phyloP scores from a whole-genome alignment of 2,329 filamentous ascomycete species.

The Paradendryphiella salina region DNA sequence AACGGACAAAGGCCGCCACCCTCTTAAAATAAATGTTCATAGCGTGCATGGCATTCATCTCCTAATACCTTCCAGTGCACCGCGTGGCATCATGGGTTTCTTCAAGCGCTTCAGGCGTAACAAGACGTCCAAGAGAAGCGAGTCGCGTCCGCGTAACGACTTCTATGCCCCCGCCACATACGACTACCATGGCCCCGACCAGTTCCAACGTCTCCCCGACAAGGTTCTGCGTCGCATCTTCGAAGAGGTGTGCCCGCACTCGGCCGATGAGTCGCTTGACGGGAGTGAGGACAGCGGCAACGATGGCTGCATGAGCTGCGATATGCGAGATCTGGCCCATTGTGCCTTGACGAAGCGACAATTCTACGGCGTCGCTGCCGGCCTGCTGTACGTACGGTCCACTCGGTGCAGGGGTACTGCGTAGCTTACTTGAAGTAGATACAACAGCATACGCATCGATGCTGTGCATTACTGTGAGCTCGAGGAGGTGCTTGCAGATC shows the following conservation, averaged over 20 bases:
- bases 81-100: constrained; percentile 52
- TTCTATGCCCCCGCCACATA: constrained; percentile 31
- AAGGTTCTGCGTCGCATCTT: constrained; percentile 79
- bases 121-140: constrained; percentile 48
- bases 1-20: constrained; percentile 15
- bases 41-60: constrained; percentile 15
- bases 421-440: constrained; percentile 56
- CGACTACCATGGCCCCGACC: constrained; percentile 48
- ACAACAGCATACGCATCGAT: constrained; percentile 89
- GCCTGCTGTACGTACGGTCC: constrained; percentile 62
- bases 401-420: background rate
- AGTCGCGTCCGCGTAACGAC: constrained; percentile 37
- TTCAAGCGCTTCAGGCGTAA: constrained; percentile 55
- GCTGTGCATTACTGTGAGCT: constrained; percentile 91
- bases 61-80: constrained; percentile 28
- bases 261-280: constrained; percentile 69
- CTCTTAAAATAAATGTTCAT: constrained; percentile 21
- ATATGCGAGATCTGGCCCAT: constrained; percentile 83
- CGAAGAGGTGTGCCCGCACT: constrained; percentile 79
- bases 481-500: constrained; percentile 78
- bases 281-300: constrained; percentile 78
- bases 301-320: constrained; percentile 89
- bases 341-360: constrained; percentile 73
- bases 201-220: constrained; percentile 60
- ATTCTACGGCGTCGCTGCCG: constrained; percentile 67